Percentiles rank a stretch among this genome's conserved stretches.
Evolutionary conservation across 2,329 filamentous ascomycete genomes (phyloP).

Genomic region (Fusarium equiseti): DNA sequence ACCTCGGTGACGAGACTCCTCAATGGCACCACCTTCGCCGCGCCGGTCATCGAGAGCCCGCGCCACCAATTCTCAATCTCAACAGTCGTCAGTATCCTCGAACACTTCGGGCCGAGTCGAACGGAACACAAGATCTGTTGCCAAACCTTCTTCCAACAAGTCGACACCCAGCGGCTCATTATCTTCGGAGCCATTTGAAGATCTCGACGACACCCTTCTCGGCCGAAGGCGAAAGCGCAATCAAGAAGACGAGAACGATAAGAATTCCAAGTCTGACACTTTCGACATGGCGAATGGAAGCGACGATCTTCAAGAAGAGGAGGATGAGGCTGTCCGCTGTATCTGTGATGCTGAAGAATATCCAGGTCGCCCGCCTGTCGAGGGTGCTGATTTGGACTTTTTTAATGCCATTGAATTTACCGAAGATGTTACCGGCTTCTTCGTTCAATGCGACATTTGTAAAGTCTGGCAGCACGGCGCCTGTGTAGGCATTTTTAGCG

Average conservation of each 20-base stretch:
- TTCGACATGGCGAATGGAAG: conserved; percentile 71
- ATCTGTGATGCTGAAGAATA: conserved; percentile 96
- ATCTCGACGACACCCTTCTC: conserved; percentile 77
- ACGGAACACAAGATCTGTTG: conserved; percentile 76
- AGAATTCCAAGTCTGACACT: conserved; percentile 56
- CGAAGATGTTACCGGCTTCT: conserved; percentile 92
- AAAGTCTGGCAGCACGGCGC: conserved; percentile 99
- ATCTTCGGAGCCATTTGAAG: conserved; percentile 76
- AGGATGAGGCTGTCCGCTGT: conserved; percentile 95
- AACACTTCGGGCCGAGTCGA: conserved; percentile 82
- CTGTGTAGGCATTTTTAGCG: conserved; percentile 96
- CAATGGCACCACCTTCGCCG: conserved; percentile 75
- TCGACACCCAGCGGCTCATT: conserved; percentile 79
- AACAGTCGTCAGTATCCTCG: conserved; percentile 84
- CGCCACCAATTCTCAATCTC: conserved; percentile 78
- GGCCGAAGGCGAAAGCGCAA: conserved; percentile 84
- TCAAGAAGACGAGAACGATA: conserved; percentile 71
- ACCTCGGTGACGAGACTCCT: conserved; percentile 50
- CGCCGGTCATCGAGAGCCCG: conserved; percentile 94
- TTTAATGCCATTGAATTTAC: conserved; percentile 73
- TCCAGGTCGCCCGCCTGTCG: conserved; percentile 80
- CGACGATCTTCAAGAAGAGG: conserved; percentile 77
- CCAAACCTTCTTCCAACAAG: conserved; percentile 81
- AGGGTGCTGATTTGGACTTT: conserved; percentile 68
- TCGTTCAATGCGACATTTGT: conserved; percentile 97